Evolutionary conservation across 495 filamentous ascomycete species (phyloP).

Genomic region (Podospora fimiseda): DNA sequence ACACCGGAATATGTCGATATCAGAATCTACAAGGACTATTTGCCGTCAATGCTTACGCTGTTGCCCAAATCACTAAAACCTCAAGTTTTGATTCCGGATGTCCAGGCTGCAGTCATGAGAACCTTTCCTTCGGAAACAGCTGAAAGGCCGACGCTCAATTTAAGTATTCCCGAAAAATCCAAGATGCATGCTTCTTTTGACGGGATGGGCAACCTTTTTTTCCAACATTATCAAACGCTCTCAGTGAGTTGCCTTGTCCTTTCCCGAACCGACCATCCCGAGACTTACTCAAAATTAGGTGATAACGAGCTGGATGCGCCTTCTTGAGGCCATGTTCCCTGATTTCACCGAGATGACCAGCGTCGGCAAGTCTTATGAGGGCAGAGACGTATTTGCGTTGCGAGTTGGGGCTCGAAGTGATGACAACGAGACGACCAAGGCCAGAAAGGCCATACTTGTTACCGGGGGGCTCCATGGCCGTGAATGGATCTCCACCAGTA

Average conservation of each 20-base stretch:
- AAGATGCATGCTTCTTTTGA: slow-evolving; percentile 31
- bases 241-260: slow-evolving; percentile 50
- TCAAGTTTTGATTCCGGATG: slow-evolving; percentile 75
- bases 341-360: slow-evolving; percentile 64
- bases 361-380: slow-evolving; percentile 78
- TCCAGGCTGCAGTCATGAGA: slow-evolving; percentile 67
- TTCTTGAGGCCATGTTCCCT: slow-evolving; percentile 83
- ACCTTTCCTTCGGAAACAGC: slow-evolving; percentile 57
- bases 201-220: slow-evolving; percentile 64
- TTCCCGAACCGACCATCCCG: background rate
- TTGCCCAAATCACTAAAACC: slow-evolving; percentile 69
- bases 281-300: slow-evolving; percentile 17
- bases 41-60: slow-evolving; percentile 74
- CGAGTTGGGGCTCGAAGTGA: slow-evolving; percentile 62
- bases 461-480: slow-evolving; percentile 82
- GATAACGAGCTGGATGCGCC: slow-evolving; percentile 72
- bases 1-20: slow-evolving; percentile 83
- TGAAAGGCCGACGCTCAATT: slow-evolving; percentile 3
- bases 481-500: slow-evolving; percentile 93
- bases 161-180: slow-evolving; percentile 15
- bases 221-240: slow-evolving; percentile 77
- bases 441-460: slow-evolving; percentile 70
- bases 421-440: slow-evolving; percentile 30
- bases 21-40: slow-evolving; percentile 66
- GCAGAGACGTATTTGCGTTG: slow-evolving; percentile 74